These are phyloP conservation scores for Alternaria arborescens DNA, from an alignment of 2,329 filamentous ascomycete species.

Conservation along the genomic window DNA sequence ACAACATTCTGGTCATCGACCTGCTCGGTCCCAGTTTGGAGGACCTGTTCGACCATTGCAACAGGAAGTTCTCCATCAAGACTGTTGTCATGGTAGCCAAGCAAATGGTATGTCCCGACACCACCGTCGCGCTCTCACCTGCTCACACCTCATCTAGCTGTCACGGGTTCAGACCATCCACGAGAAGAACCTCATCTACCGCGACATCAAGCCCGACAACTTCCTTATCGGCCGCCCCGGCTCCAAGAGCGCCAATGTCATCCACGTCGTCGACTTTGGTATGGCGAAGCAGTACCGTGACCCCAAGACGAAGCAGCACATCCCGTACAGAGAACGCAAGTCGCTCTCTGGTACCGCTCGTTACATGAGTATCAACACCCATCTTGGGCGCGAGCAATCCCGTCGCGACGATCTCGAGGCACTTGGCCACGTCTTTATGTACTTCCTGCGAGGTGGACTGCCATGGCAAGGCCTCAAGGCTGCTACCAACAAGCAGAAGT, in stretches of 20 bases:
- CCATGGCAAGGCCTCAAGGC: conserved; percentile 75
- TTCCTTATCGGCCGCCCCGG: conserved; percentile 93
- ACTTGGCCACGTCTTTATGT: conserved; percentile 74
- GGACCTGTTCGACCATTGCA: conserved; percentile 97
- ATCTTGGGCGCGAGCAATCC: conserved; percentile 94
- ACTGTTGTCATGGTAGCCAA: conserved; percentile 99
- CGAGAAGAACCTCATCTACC: conserved; percentile 99
- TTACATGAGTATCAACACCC: conserved; percentile 99
- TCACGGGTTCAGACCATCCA: conserved; percentile 94
- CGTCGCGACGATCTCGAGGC: conserved; percentile 95
- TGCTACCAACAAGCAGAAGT: conserved; percentile 90
- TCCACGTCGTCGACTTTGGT: conserved; percentile 98
- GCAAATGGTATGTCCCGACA: conserved; percentile 79
- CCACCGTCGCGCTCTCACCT: not conserved
- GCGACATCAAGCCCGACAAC: conserved; percentile 99
- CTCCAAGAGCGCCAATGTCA: conserved; percentile 95
- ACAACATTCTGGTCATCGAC: conserved; percentile 99
- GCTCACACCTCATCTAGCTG: conserved; percentile 62
- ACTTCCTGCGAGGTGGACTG: conserved; percentile 71
- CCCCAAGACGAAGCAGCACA: conserved; percentile 98
- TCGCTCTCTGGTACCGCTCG: conserved; percentile 94
- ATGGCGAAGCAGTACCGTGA: conserved; percentile 99
- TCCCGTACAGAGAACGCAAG: conserved; percentile 96
- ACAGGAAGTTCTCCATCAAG: conserved; percentile 93
- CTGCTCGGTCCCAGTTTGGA: conserved; percentile 93